These are phyloP conservation scores for Cystobasidiopsis lactophilus DNA, from an alignment of 768 basidiomycete species.

Conservation along the genomic window DNA sequence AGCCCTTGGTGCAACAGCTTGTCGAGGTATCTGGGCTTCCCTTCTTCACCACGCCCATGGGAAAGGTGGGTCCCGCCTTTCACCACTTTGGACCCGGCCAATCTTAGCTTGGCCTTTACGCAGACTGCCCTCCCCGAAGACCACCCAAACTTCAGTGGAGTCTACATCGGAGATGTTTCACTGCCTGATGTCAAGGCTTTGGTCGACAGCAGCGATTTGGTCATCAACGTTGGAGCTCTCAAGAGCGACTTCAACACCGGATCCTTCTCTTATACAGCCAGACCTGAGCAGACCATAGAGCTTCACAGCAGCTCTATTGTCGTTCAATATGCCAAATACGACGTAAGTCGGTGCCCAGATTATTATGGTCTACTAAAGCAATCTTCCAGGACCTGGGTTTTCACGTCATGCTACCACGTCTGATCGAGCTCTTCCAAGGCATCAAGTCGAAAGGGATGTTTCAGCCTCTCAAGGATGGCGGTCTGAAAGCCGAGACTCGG, in stretches of 20 bases:
- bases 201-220: conserved; percentile 52
- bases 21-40: conserved; percentile 38
- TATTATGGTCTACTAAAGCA: conserved; percentile 31
- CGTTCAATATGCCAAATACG: conserved; percentile 13
- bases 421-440: conserved; percentile 9
- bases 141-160: conserved; percentile 54
- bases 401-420: conserved; percentile 21
- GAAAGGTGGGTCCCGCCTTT: no score
- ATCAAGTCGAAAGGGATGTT: conserved; percentile 5
- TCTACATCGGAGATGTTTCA: conserved; percentile 47
- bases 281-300: conserved; percentile 14
- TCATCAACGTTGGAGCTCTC: conserved; percentile 36
- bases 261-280: conserved; percentile 32
- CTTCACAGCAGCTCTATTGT: conserved; percentile 42
- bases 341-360: background rate
- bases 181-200: conserved; percentile 43
- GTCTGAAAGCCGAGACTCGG: conserved; percentile 1
- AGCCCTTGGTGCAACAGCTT: conserved; percentile 41
- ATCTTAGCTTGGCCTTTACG: no score
- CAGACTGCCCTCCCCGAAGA: conserved; percentile 48
- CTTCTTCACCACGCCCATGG: conserved; percentile 26
- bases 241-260: conserved; percentile 67
- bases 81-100: no score
- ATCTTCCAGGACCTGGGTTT: conserved; percentile 19
- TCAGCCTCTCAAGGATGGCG: conserved; percentile 4